Evolutionary conservation across 1,139 yeast genomes (phyloP).

Genomic region (Saccharomycopsis hybrid): DNA sequence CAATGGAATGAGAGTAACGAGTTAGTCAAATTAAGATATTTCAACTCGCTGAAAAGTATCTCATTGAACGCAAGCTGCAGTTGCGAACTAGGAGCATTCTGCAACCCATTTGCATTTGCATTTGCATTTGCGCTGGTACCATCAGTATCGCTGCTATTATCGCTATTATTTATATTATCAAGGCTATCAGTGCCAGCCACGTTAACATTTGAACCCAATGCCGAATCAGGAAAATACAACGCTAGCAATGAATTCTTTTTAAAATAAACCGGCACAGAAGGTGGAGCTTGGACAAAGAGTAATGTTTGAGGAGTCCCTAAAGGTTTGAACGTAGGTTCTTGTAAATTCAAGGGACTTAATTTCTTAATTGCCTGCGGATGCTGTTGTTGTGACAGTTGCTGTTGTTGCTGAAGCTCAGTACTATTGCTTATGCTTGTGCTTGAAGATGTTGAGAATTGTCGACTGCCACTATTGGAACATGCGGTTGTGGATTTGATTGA

Average conservation of each 20-base stretch:
- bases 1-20: constrained; percentile 37
- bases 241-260: constrained; percentile 44
- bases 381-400: too few relatives aligned
- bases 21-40: constrained; percentile 27
- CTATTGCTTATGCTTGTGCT: too few relatives aligned
- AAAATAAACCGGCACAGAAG: constrained; percentile 46
- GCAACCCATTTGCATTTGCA: constrained; percentile 19
- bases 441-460: too few relatives aligned
- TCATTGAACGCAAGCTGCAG: constrained; percentile 20
- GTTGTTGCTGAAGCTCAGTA: too few relatives aligned
- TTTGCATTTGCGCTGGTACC: not conserved
- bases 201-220: constrained; percentile 26
- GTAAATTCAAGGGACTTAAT: not conserved
- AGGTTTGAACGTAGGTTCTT: constrained; percentile 1
- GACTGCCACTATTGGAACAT: too few relatives aligned
- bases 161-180: too few relatives aligned
- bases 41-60: constrained; percentile 31
- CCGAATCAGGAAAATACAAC: constrained; percentile 25
- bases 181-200: too few relatives aligned
- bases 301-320: constrained; percentile 4
- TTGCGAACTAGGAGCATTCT: not conserved
- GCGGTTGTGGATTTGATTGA: too few relatives aligned
- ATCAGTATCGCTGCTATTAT: not conserved
- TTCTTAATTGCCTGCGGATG: too few relatives aligned
- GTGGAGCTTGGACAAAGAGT: constrained; percentile 37